These are phyloP conservation scores for Trichoderma sp. DNA, from an alignment of 2,329 filamentous ascomycete genomes.

Conservation along the genomic window DNA sequence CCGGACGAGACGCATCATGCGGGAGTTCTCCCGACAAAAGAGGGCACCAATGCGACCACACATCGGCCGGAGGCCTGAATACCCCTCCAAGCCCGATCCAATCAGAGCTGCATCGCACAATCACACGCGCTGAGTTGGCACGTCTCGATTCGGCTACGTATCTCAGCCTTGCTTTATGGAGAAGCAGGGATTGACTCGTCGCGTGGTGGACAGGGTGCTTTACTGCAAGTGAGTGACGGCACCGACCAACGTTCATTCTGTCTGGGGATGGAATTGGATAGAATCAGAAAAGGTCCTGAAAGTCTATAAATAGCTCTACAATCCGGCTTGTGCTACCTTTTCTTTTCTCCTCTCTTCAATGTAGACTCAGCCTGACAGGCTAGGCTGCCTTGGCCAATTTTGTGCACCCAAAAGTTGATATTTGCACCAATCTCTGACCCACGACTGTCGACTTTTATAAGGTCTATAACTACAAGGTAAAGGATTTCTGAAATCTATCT, in stretches of 20 bases:
- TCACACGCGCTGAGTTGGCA: constrained; percentile 1
- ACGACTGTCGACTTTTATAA: neutral
- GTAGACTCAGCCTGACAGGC: neutral
- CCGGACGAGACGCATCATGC: neutral
- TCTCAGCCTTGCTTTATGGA: neutral
- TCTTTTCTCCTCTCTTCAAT: neutral
- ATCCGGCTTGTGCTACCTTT: neutral
- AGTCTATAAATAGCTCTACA: neutral
- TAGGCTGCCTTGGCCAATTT: neutral
- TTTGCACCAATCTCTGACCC: too few relatives aligned
- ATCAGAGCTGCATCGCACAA: constrained; percentile 8
- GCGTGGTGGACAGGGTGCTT: neutral
- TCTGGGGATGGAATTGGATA: neutral
- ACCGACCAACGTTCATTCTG: neutral
- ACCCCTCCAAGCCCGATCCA: neutral
- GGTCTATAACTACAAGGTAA: neutral
- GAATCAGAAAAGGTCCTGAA: neutral
- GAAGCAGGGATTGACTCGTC: neutral
- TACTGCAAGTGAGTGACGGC: neutral
- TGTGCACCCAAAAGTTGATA: neutral
- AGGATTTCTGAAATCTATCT: too few relatives aligned
- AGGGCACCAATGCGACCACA: neutral
- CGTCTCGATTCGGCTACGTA: neutral
- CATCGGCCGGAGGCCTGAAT: constrained; percentile 2
- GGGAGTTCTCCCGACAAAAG: neutral